Evolutionary conservation across 75 land plant genomes (phyloP).

Genomic region (Sequoiadendron giganteum): DNA sequence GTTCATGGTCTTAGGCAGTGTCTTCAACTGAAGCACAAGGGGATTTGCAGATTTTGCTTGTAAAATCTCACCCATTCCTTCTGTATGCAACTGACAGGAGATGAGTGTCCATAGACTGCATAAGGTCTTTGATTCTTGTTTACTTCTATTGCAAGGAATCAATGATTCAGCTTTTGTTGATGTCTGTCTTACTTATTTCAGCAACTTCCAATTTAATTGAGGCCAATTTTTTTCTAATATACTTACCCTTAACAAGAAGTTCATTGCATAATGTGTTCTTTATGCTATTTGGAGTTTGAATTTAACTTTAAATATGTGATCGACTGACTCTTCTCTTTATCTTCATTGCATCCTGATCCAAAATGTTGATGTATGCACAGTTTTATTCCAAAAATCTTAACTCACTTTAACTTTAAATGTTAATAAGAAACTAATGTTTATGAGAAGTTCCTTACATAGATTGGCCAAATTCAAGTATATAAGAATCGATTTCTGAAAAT

Average conservation of each 20-base stretch:
- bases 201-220: background rate
- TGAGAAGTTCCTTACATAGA: background rate
- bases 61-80: background rate
- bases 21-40: no score
- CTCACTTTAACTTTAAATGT: background rate
- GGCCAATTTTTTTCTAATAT: no score
- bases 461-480: no score
- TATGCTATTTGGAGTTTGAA: no score
- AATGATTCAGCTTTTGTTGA: background rate
- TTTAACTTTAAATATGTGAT: no score
- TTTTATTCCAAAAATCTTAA: no score
- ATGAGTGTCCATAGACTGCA: background rate
- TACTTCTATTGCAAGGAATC: background rate
- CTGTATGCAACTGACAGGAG: background rate
- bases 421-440: background rate
- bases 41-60: background rate
- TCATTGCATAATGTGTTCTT: no score
- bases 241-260: no score
- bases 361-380: no score
- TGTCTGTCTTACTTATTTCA: background rate
- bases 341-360: no score
- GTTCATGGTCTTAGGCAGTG: background rate
- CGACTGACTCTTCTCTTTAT: no score
- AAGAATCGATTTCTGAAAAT: background rate
- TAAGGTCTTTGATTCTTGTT: background rate